phyloP scores from a whole-genome alignment of 2,329 filamentous ascomycete genomes.

The Colletotrichum higginsianum region DNA sequence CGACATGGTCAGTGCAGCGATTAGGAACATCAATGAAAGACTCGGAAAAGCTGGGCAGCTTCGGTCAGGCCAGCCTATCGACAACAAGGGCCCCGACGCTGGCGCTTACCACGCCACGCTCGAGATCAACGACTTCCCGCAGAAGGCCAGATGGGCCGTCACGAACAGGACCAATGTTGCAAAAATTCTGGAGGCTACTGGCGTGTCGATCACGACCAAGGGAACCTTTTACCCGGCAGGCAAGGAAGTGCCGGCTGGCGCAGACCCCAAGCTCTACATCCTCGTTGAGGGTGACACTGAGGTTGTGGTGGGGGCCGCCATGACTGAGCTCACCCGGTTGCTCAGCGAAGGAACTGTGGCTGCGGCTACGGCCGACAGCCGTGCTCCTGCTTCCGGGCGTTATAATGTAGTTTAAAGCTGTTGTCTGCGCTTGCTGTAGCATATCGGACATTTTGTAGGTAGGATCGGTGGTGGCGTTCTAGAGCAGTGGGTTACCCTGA shows the following conservation, averaged over 20 bases:
- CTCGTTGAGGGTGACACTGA: constrained; percentile 98
- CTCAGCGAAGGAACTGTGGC: constrained; percentile 92
- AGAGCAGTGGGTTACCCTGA: neutral
- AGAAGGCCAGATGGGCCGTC: constrained; percentile 98
- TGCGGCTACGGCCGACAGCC: constrained; percentile 87
- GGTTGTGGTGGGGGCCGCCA: constrained; percentile 88
- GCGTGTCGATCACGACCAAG: constrained; percentile 97
- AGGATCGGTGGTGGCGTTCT: neutral
- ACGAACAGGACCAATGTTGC: constrained; percentile 98
- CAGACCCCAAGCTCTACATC: constrained; percentile 96
- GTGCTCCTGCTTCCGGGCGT: constrained; percentile 83
- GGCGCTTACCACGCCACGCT: constrained; percentile 97
- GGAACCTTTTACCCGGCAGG: constrained; percentile 89
- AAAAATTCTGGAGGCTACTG: constrained; percentile 95
- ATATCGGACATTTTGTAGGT: constrained; percentile 3
- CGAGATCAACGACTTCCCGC: constrained; percentile 99
- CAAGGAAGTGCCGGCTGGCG: constrained; percentile 82
- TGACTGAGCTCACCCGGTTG: constrained; percentile 89
- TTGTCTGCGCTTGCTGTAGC: constrained; percentile 7
- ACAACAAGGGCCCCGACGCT: constrained; percentile 98
- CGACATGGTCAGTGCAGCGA: constrained; percentile 91
- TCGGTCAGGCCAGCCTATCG: constrained; percentile 92
- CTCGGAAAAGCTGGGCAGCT: constrained; percentile 91
- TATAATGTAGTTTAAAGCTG: constrained; percentile 84
- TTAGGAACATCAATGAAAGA: constrained; percentile 90